phyloP scores from a whole-genome alignment of 2,329 filamentous ascomycete genomes.

The Penicillium vulpinum region DNA sequence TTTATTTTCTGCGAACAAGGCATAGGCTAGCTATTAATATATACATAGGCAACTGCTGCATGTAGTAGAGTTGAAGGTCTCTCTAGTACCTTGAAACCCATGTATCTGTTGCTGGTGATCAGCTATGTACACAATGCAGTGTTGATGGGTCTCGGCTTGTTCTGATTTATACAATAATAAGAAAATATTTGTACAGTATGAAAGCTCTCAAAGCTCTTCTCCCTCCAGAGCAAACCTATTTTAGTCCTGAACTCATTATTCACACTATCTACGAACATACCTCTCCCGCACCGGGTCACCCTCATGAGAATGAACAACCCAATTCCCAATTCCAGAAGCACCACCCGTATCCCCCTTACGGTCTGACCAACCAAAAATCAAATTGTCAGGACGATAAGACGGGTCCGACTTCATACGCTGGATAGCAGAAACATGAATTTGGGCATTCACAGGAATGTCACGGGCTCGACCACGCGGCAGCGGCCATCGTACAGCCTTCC shows the following conservation, averaged over 20 bases:
- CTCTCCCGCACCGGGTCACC: constrained; percentile 18
- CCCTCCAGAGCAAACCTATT: not conserved
- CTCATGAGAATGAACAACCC: constrained; percentile 12
- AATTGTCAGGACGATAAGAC: constrained; percentile 67
- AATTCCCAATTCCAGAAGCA: constrained; percentile 33
- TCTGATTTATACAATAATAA: no score
- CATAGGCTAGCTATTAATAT: no score
- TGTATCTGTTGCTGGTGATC: no score
- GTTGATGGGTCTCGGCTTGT: no score
- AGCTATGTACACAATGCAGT: no score
- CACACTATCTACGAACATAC: constrained; percentile 5
- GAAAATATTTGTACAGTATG: not conserved
- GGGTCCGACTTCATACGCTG: constrained; percentile 64
- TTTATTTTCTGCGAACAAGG: not conserved
- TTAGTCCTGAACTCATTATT: not conserved
- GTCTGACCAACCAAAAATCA: constrained; percentile 60
- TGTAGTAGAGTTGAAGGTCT: not conserved
- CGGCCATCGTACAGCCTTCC: constrained; percentile 74
- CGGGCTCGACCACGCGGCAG: constrained; percentile 70
- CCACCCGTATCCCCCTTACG: constrained; percentile 45
- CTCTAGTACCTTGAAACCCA: no score
- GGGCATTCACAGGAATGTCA: constrained; percentile 66
- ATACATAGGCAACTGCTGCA: not conserved
- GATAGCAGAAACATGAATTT: constrained; percentile 69
- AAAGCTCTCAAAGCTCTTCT: not conserved